These are phyloP conservation scores for Psilocybe mexicana DNA, from an alignment of 1,284 basidiomycete genomes.

Conservation along the genomic window DNA sequence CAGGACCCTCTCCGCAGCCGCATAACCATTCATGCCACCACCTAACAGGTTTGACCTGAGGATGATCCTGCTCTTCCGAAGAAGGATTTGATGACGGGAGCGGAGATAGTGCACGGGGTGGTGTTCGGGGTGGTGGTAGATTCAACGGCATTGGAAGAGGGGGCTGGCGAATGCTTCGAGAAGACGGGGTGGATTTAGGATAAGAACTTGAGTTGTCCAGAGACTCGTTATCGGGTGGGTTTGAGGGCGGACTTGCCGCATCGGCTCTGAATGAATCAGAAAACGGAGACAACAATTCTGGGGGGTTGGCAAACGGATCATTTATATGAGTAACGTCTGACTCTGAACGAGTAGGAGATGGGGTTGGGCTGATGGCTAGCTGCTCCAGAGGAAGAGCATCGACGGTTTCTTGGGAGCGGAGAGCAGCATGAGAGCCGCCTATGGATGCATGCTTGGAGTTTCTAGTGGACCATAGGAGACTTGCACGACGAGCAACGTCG, in stretches of 20 bases:
- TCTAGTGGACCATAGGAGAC: conserved; percentile 47
- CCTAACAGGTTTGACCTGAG: conserved; percentile 39
- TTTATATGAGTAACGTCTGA: conserved; percentile 24
- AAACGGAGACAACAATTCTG: conserved; percentile 49
- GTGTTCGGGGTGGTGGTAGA: conserved; percentile 57
- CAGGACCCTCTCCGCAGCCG: conserved; percentile 68
- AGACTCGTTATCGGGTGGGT: background rate
- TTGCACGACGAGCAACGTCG: conserved; percentile 56
- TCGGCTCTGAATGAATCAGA: conserved; percentile 35
- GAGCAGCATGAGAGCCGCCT: conserved; percentile 38
- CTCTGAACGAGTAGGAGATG: conserved; percentile 40
- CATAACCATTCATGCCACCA: conserved; percentile 88
- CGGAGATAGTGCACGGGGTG: conserved; percentile 38
- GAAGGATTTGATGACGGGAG: conserved; percentile 43
- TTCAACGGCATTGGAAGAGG: conserved; percentile 54
- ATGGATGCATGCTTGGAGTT: conserved; percentile 36
- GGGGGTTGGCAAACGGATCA: conserved; percentile 56
- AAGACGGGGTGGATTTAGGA: background rate
- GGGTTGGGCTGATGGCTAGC: conserved; percentile 43
- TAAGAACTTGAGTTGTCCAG: background rate
- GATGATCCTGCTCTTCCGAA: conserved; percentile 20
- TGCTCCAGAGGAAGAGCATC: conserved; percentile 54
- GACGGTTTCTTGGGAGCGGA: conserved; percentile 50
- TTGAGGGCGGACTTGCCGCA: conserved; percentile 12
- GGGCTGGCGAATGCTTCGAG: conserved; percentile 4